These are phyloP conservation scores for Passiflora organensis DNA, from an alignment of 345 rosid genomes.

Conservation along the genomic window DNA sequence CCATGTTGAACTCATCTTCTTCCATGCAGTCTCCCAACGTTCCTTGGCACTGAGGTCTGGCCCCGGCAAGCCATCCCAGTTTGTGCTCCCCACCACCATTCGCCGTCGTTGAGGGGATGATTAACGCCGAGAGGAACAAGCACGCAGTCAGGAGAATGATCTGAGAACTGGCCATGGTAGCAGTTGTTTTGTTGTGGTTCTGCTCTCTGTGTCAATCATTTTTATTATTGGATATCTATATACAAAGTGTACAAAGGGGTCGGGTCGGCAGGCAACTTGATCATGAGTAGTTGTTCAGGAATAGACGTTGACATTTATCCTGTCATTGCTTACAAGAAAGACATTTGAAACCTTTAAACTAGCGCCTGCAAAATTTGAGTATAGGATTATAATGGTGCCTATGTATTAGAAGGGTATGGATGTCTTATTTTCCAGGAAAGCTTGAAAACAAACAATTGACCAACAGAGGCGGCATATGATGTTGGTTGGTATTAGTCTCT, in stretches of 20 bases:
- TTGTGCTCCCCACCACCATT: conserved; percentile 19
- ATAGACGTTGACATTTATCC: conserved; percentile 15
- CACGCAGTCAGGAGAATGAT: conserved; percentile 23
- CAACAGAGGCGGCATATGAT: background rate
- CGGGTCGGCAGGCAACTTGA: conserved; percentile 9
- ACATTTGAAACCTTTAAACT: too few species aligned
- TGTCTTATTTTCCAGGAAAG: background rate
- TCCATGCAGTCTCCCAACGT: conserved; percentile 51
- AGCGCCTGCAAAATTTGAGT: conserved; percentile 20
- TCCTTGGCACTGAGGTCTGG: conserved; percentile 35
- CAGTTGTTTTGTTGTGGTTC: background rate
- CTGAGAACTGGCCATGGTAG: conserved; percentile 32
- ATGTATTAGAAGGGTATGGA: conserved; percentile 12
- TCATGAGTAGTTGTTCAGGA: conserved; percentile 1
- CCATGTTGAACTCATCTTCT: conserved; percentile 48
- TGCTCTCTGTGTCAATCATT: background rate
- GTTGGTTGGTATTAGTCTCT: conserved; percentile 21
- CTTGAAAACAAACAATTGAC: conserved; percentile 8
- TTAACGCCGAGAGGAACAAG: conserved; percentile 14
- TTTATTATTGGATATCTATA: background rate
- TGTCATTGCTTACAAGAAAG: conserved; percentile 10
- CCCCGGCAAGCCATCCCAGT: conserved; percentile 40
- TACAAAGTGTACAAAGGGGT: background rate
- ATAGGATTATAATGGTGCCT: conserved; percentile 15
- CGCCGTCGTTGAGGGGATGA: conserved; percentile 23